These are phyloP conservation scores for Teunomyces barrocoloradensis DNA, from an alignment of 805 yeast species.

Conservation along the genomic window DNA sequence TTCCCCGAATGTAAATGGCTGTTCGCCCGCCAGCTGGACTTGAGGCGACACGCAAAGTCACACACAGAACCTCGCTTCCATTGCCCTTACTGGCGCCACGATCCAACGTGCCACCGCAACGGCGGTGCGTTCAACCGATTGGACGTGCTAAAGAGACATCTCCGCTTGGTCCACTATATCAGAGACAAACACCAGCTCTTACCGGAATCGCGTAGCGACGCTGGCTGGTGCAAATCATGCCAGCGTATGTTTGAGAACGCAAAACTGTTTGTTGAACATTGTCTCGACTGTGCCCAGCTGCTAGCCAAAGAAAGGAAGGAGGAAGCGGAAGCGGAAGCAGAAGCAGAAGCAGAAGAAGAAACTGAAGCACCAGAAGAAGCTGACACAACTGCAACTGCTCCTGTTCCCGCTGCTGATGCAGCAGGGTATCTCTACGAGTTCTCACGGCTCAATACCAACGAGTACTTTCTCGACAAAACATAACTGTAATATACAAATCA, in stretches of 20 bases:
- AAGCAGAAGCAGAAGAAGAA: neutral
- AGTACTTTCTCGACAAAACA: conserved; percentile 2
- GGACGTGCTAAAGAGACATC: conserved; percentile 73
- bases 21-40: conserved; percentile 66
- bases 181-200: conserved; percentile 38
- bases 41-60: conserved; percentile 63
- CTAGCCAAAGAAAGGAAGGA: conserved; percentile 3
- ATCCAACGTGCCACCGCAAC: conserved; percentile 70
- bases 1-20: conserved; percentile 60
- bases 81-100: conserved; percentile 71
- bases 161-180: conserved; percentile 65
- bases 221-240: conserved; percentile 71
- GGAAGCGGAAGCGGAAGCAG: conserved; percentile 7
- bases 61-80: conserved; percentile 65
- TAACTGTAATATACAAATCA: conserved; percentile 4
- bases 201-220: conserved; percentile 40
- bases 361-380: no score
- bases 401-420: neutral
- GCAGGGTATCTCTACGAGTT: conserved; percentile 7
- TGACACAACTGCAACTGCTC: neutral
- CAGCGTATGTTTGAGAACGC: conserved; percentile 53
- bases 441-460: conserved; percentile 6
- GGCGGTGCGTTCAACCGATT: conserved; percentile 73
- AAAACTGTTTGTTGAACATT: conserved; percentile 61
- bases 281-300: conserved; percentile 55